Evolutionary conservation across 805 yeast species (phyloP), one percentile per base, ranked within the genome.

Genomic region (Starmera amethionina): DNA sequence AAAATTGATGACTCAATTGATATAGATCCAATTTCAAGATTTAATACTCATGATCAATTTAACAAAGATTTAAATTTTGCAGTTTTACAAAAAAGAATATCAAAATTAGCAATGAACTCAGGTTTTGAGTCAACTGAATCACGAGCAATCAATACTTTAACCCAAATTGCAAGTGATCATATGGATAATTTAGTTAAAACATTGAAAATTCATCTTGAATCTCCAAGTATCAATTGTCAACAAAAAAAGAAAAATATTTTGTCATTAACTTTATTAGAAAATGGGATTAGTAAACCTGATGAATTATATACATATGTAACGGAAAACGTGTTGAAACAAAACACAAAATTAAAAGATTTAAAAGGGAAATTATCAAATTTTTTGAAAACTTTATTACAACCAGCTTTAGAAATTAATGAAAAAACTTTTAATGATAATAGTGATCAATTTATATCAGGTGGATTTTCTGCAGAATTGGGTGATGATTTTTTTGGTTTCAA

Each of bases 401-500:
- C 99, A 1, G 75, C 78, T 1, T 47, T 73, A 25, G 87, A 82
- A 44, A 63, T 81, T 47, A 79, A 73, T 39, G 97, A 89, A 54
- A 72, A 74, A 40, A 82, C 78, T 47, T 93, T 93, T 59, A 77
- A 67, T 32, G 98, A 94, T 55, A 85, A 87, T 52, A 82, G 95
- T 52, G 97, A 93, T 47, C 96, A 90, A 59, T 93, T 89, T 56
- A 63, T 90, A 48, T 83, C 93, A 28, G 99, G 99, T 42, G 97
- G 89, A 53, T 93, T 93, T 58, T 82, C 96, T 1, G 82, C 76
- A 51, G 96, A 89, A 45, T 65, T 93, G 32, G 98, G 97, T 7
- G 98, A 90, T 52, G 99, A 93, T 63, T 93, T 89, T 71, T 94
- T 94, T 64, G 99, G 99, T 0, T 94, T 93, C 68, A 83, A 75